Conservation (phyloP, 371 early-diverging fungal genomes). For the Syncephalastrum contaminatum region DNA sequence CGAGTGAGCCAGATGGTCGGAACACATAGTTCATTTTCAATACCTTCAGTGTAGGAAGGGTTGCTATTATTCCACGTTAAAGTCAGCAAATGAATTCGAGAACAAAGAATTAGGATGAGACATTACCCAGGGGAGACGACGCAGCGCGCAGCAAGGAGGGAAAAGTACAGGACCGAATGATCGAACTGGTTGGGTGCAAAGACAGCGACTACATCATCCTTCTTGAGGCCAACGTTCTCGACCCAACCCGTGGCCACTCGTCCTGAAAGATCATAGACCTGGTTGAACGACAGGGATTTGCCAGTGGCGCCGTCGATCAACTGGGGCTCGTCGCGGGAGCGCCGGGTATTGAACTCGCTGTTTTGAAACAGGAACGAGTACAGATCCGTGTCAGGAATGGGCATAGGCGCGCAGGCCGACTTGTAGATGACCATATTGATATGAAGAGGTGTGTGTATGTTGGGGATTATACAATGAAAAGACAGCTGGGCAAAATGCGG, state of each 20-base stretch:
- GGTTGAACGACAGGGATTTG: constrained; percentile 56
- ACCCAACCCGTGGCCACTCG: constrained; percentile 66
- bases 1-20: neutral
- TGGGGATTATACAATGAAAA: no score
- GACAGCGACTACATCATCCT: constrained; percentile 72
- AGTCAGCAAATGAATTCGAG: neutral
- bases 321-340: constrained; percentile 35
- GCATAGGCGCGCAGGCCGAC: constrained; percentile 26
- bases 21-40: neutral
- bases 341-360: constrained; percentile 34
- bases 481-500: no score
- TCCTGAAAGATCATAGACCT: constrained; percentile 49
- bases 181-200: constrained; percentile 67
- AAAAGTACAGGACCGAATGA: constrained; percentile 39
- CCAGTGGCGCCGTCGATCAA: constrained; percentile 63
- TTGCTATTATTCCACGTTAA: constrained; percentile 18
- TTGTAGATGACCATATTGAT: constrained; percentile 34
- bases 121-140: constrained; percentile 42
- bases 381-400: constrained; percentile 66
- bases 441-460: no score
- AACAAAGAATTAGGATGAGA: constrained; percentile 4
- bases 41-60: constrained; percentile 45
- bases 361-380: constrained; percentile 59
- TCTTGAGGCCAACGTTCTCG: constrained; percentile 55
- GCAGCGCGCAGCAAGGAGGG: constrained; percentile 38